These are phyloP conservation scores for Elsinoe necatrix DNA, from an alignment of 2,329 filamentous ascomycete genomes.

Conservation along the genomic window DNA sequence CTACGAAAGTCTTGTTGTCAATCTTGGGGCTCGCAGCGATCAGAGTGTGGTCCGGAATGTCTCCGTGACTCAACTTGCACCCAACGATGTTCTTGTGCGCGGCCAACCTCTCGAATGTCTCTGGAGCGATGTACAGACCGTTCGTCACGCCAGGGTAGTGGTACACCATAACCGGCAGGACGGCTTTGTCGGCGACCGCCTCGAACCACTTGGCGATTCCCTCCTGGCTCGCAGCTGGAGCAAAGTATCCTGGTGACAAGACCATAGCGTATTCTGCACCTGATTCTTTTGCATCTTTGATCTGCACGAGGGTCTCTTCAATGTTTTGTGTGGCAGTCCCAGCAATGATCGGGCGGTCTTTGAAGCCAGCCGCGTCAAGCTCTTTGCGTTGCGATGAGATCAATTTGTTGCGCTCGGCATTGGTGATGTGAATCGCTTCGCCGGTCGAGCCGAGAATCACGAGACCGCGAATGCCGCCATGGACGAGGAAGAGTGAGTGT, in stretches of 20 bases:
- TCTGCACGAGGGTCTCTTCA: constrained; percentile 52
- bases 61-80: constrained; percentile 61
- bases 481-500: constrained; percentile 53
- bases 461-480: constrained; percentile 51
- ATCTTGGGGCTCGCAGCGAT: constrained; percentile 52
- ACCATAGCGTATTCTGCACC: constrained; percentile 56
- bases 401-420: constrained; percentile 48
- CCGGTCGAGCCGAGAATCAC: constrained; percentile 57
- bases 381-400: constrained; percentile 49
- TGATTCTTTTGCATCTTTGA: constrained; percentile 47
- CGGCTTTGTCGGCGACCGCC: constrained; percentile 51
- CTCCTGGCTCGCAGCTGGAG: constrained; percentile 48
- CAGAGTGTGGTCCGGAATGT: constrained; percentile 56
- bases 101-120: constrained; percentile 51
- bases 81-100: constrained; percentile 59
- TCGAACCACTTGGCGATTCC: constrained; percentile 54
- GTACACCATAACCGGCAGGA: constrained; percentile 55
- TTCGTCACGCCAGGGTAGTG: constrained; percentile 62
- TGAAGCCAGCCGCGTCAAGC: constrained; percentile 48
- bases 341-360: constrained; percentile 53
- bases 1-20: constrained; percentile 50
- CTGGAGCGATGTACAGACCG: constrained; percentile 50
- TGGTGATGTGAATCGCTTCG: constrained; percentile 54
- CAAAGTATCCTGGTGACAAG: constrained; percentile 59
- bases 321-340: constrained; percentile 55